Evolutionary conservation across 192 early-diverging fungal species (phyloP), one percentile per base, ranked within the genome.

Genomic region (Pilaira anomala): DNA sequence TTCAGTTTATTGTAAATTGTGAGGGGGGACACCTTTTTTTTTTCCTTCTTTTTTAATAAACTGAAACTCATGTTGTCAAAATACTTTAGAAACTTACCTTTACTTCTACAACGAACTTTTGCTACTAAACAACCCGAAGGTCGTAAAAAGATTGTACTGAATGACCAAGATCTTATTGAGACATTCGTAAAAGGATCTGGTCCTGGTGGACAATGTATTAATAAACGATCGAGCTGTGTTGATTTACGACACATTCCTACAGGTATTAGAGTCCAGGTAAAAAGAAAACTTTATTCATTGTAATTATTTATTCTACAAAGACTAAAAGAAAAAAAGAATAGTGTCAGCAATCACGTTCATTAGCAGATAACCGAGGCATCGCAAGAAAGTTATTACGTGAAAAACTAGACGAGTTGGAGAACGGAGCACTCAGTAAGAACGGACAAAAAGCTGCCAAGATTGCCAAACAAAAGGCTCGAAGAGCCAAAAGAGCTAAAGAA

Each of bases 131-230:
- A 7, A 11, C 14, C 62, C 25, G 26, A 55, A 16, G 55, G 40
- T 8, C 66, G 75, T 48, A 68, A 74, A 45, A 77, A 77, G 50
- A 80, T 90, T 42, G 64, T 83, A 16, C 71, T 90, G 7, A 68
- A 81, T 44, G 87, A 87, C 18, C 72, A 80, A 2, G 88, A 92
- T 40, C 76, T 92, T n/a, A 78, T 83, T 29, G 90, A 92, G 60
- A 84, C 80, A 9, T 88, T 89, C 68, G 80, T 90, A 41, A 87
- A 86, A 14, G 90, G 90, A 6, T 85, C 87, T 48, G 90, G 90
- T 19, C 87, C 86, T 52, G 90, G 90, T 30, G 90, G 90, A 0
- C 90, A 92, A 65, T 88, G 88, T 65, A 81, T 92, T 42, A 92
- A 92, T 75, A 92, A 89, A 59, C 85, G 87, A 5, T 85, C 81